Conservation (phyloP, 2,329 filamentous ascomycete species). For the Stenocarpella maydis region DNA sequence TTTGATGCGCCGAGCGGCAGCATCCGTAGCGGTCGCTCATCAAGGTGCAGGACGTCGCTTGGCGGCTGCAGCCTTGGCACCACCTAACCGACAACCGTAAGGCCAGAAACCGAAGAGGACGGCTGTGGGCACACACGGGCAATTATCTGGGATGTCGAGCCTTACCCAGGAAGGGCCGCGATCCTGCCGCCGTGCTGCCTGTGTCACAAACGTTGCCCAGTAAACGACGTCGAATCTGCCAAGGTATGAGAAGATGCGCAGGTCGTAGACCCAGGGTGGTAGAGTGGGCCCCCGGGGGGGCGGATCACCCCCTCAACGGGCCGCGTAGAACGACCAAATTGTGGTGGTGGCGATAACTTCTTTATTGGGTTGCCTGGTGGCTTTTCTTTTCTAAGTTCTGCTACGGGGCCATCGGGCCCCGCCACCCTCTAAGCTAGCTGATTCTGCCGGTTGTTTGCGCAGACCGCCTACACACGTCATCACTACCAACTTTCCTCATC, state of each 20-base stretch:
- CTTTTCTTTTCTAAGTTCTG: no score
- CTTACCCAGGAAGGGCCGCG: slow-evolving; percentile 7
- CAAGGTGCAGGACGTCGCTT: slow-evolving; percentile 13
- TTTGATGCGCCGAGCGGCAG: background rate
- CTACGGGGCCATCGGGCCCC: no score
- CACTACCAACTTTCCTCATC: no score
- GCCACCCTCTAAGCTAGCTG: no score
- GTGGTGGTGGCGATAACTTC: no score
- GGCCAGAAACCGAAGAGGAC: background rate
- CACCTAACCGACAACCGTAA: slow-evolving; percentile 15
- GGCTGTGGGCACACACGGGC: background rate
- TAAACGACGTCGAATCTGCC: background rate
- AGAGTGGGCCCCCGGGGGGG: no score
- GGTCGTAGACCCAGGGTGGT: background rate
- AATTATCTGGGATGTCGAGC: background rate
- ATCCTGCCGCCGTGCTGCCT: slow-evolving; percentile 19
- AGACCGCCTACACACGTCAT: no score
- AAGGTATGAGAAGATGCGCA: slow-evolving; percentile 1
- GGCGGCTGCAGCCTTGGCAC: slow-evolving; percentile 1
- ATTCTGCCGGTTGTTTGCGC: no score
- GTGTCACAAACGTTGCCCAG: slow-evolving; percentile 16
- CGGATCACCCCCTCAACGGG: no score
- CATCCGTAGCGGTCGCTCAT: slow-evolving; percentile 10
- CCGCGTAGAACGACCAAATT: no score
- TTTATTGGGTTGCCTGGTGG: no score